Conservation (phyloP, 1,284 basidiomycete species). For the Tilletiaria anomala region DNA sequence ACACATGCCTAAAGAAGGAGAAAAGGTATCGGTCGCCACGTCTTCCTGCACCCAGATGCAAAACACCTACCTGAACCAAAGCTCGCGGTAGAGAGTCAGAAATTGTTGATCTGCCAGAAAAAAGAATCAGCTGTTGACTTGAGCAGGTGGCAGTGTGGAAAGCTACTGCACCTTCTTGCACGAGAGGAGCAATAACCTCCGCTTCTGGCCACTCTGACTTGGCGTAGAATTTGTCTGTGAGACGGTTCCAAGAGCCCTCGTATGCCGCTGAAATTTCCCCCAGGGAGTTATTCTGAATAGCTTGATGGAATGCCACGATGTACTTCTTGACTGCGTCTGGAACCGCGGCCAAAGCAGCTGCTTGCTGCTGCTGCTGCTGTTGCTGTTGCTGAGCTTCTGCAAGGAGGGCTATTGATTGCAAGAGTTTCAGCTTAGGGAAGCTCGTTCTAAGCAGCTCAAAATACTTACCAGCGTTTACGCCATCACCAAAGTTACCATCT, state of each 20-base stretch:
- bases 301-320: slow-evolving; percentile 34
- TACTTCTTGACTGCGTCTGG: slow-evolving; percentile 38
- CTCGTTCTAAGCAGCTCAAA: not conserved
- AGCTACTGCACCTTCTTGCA: slow-evolving; percentile 55
- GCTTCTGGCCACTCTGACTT: slow-evolving; percentile 95
- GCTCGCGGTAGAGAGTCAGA: not conserved
- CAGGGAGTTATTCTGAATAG: slow-evolving; percentile 30
- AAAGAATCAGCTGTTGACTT: slow-evolving; percentile 42
- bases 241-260: slow-evolving; percentile 88
- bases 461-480: not conserved
- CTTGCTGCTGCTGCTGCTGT: slow-evolving; percentile 23
- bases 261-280: slow-evolving; percentile 71
- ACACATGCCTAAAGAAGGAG: slow-evolving; percentile 79
- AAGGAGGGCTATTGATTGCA: slow-evolving; percentile 4
- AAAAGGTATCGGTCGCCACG: no score
- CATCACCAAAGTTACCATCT: not conserved
- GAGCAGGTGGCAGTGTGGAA: no score
- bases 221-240: slow-evolving; percentile 87
- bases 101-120: no score
- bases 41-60: no score
- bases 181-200: slow-evolving; percentile 81
- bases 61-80: not conserved
- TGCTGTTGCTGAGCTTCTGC: slow-evolving; percentile 21
- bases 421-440: not conserved
- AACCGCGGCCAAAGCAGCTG: slow-evolving; percentile 29